Evolutionary conservation across 805 yeast species (phyloP), one percentile per base, ranked within the genome.

Genomic region (Maudiozyma saulgeensis): DNA sequence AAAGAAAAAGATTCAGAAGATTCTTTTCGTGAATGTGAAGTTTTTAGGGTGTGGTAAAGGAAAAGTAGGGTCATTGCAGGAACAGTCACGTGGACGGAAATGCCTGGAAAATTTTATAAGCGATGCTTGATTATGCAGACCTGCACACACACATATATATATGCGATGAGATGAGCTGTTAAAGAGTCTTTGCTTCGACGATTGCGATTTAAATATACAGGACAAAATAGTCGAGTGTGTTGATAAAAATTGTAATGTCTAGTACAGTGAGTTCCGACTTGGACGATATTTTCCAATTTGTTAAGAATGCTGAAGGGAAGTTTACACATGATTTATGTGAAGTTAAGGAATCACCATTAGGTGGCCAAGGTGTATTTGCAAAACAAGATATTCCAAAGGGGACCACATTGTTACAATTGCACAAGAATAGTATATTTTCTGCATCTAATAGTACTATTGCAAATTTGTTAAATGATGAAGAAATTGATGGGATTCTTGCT

Each of bases 401-500:
- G 38, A 65, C 68, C 0, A 62, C 75, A 8, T 59, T 85, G 2
- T 63, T 84, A 25, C 68, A 87, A 55, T 68, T 85, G 0, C 84
- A 84, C n/a, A 85, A 85, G 60, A 58, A 69, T 2, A 72, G 77
- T 38, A 69, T 84, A 0, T 69, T 84, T 42, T 76, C 86, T 16
- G 73, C 79, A 0, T 75, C 78, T 49, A 84, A 77, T 55, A 75
- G 85, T 8, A 70, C 71, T 13, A 76, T 90, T 31, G 79, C 87
- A 28, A 85, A 89, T 55, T 58, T 89, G 15, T 60, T 90, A 12
- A 63, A 71, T 12, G 96, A 87, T 43, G 74, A 74, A 28, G 73
- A 68, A 1, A 65, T 84, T 4, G 75, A 72, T 38, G 93, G 95
- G 0, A 78, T 85, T 68, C 73, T 78, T 41, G 84, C 81, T 0